Conservation (phyloP, 2,329 filamentous ascomycete species). For the Coniochaeta ligniaria region DNA sequence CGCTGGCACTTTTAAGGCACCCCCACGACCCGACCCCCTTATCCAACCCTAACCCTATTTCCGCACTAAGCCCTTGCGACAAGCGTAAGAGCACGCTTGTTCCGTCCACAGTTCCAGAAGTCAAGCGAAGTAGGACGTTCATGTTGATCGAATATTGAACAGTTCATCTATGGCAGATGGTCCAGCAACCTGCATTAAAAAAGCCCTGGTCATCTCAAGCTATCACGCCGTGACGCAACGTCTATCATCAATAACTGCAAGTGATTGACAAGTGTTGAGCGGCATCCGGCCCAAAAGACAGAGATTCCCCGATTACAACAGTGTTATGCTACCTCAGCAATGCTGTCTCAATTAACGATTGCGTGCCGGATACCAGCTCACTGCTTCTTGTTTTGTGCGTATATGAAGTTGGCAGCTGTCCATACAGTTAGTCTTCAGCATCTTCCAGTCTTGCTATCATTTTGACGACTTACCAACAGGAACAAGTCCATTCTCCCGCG, state of each 20-base stretch:
- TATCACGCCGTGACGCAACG: too few species aligned
- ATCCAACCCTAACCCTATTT: neutral
- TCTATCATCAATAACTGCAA: too few species aligned
- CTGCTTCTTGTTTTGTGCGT: slow-evolving; percentile 29
- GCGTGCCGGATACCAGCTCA: slow-evolving; percentile 10
- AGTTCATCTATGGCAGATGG: too few species aligned
- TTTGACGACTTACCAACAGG: slow-evolving; percentile 28
- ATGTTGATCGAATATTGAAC: too few species aligned
- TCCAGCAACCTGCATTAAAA: too few species aligned
- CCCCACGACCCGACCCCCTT: neutral
- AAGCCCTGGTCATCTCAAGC: too few species aligned
- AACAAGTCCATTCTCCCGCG: slow-evolving; percentile 29
- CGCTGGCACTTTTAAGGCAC: neutral
- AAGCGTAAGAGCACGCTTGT: neutral
- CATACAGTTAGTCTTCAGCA: neutral
- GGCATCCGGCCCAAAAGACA: too few species aligned
- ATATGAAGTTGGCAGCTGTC: slow-evolving; percentile 33
- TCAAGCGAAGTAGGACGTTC: too few species aligned
- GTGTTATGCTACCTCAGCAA: too few species aligned
- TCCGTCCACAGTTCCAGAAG: neutral
- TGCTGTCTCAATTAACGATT: neutral
- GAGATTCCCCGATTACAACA: neutral
- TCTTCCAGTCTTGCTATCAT: neutral
- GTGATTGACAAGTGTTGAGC: too few species aligned
- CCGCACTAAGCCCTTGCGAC: too few species aligned